Evolutionary conservation across 805 yeast species (phyloP).

Genomic region (Ogataea dorogensis): DNA sequence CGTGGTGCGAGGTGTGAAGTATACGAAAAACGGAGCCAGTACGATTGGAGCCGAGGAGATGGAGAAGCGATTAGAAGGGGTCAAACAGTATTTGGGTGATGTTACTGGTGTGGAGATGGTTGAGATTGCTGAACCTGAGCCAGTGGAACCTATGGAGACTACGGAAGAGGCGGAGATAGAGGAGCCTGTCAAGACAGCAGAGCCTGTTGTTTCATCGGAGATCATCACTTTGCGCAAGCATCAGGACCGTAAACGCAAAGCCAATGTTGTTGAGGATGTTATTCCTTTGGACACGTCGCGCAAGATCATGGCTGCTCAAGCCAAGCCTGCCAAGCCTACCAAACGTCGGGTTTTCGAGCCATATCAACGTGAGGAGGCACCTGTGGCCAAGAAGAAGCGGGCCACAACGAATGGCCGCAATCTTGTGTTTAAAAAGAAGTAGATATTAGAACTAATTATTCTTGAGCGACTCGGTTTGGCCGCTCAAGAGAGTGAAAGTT

Average conservation of each 20-base stretch:
- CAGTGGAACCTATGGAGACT: constrained; percentile 13
- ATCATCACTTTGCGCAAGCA: constrained; percentile 33
- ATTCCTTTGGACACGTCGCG: constrained; percentile 6
- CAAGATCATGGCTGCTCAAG: constrained; percentile 22
- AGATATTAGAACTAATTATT: constrained; percentile 6
- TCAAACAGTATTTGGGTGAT: constrained; percentile 16
- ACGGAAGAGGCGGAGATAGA: not conserved
- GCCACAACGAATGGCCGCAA: constrained; percentile 29
- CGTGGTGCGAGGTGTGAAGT: constrained; percentile 13
- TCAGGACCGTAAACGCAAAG: constrained; percentile 15
- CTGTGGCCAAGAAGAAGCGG: constrained; percentile 29
- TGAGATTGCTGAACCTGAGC: constrained; percentile 18
- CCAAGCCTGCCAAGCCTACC: constrained; percentile 20
- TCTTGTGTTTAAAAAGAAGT: constrained; percentile 30
- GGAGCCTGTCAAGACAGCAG: not conserved
- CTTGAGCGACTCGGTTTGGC: constrained; percentile 60
- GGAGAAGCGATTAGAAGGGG: constrained; percentile 19
- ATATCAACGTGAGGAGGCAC: constrained; percentile 38
- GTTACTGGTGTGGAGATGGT: constrained; percentile 17
- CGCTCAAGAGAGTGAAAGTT: constrained; percentile 83
- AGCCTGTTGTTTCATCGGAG: constrained; percentile 29
- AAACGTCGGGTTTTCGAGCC: constrained; percentile 55
- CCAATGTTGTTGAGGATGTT: not conserved
- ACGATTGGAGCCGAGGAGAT: constrained; percentile 12
- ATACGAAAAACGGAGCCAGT: constrained; percentile 20